phyloP scores from a whole-genome alignment of 495 filamentous ascomycete species.

The Amniculicola lignicola region DNA sequence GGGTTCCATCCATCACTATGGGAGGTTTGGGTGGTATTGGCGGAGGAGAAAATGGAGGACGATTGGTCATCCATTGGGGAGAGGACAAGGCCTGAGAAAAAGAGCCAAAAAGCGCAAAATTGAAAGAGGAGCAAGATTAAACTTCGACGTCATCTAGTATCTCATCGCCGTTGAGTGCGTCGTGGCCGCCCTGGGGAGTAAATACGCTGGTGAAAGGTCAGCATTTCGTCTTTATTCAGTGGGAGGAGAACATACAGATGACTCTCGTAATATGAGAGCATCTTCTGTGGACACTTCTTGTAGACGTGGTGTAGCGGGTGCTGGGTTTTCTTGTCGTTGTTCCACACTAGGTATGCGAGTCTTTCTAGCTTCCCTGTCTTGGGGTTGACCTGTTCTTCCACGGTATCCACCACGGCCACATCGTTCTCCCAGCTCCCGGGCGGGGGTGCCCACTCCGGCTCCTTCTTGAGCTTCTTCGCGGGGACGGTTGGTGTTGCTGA shows the following conservation, averaged over 20 bases:
- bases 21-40: too few relatives aligned
- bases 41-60: too few relatives aligned
- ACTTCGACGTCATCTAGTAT: not conserved
- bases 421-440: constrained; percentile 57
- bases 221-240: too few relatives aligned
- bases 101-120: too few relatives aligned
- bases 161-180: not conserved
- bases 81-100: too few relatives aligned
- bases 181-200: not conserved
- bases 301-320: constrained; percentile 39
- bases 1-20: too few relatives aligned
- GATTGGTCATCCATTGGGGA: too few relatives aligned
- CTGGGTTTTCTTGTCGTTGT: constrained; percentile 44
- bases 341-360: constrained; percentile 57
- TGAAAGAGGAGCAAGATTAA: too few relatives aligned
- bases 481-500: constrained; percentile 4
- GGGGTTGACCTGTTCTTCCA: constrained; percentile 44
- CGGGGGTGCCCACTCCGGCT: constrained; percentile 50
- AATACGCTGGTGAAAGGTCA: not conserved
- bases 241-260: too few relatives aligned
- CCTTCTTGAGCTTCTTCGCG: constrained; percentile 25
- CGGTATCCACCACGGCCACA: constrained; percentile 54
- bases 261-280: constrained; percentile 44
- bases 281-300: constrained; percentile 46
- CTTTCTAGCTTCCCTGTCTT: constrained; percentile 42